These are phyloP conservation scores for Boletus rubescentipes DNA, from an alignment of 768 basidiomycete species.

Conservation along the genomic window DNA sequence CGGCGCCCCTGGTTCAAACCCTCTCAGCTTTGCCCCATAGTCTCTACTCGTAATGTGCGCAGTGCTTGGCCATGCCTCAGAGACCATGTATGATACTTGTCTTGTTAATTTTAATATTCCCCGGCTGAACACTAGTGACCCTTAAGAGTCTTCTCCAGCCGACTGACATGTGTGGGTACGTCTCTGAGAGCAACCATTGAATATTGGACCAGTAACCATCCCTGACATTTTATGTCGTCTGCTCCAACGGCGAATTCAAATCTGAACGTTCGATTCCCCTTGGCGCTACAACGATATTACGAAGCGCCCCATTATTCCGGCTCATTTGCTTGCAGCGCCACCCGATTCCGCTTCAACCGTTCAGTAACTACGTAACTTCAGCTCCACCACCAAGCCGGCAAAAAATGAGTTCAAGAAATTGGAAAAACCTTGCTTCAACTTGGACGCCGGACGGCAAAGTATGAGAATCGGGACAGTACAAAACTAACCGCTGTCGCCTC, in stretches of 20 bases:
- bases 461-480: neutral
- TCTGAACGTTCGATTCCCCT: neutral
- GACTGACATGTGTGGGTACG: neutral
- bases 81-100: slow-evolving; percentile 12
- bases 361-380: slow-evolving; percentile 12
- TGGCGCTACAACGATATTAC: neutral
- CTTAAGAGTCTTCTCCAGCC: neutral
- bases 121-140: neutral
- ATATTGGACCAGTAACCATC: neutral
- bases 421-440: neutral
- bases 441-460: neutral
- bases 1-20: neutral
- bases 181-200: neutral
- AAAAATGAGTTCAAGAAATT: neutral
- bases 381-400: slow-evolving; percentile 11
- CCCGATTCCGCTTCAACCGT: neutral
- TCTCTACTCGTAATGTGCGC: neutral
- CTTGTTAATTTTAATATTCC: neutral
- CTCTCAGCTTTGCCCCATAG: neutral
- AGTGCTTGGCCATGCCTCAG: neutral
- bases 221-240: neutral
- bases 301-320: neutral
- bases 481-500: neutral
- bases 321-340: neutral
- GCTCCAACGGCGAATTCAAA: neutral